Conservation (phyloP, 805 yeast species). For the Clavispora fructus region DNA sequence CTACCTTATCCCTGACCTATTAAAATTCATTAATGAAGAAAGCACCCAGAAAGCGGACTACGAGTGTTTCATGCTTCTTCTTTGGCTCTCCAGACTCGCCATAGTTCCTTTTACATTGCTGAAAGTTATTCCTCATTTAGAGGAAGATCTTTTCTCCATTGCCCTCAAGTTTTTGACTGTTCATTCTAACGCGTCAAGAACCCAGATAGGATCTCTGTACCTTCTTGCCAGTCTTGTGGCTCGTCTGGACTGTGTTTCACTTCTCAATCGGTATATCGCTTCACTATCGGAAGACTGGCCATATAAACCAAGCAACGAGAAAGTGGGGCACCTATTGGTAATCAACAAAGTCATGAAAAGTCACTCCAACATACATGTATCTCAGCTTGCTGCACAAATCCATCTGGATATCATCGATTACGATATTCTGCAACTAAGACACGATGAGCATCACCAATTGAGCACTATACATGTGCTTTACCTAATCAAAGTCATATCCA, state of each 20-base stretch:
- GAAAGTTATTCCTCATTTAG: slow-evolving; percentile 26
- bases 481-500: slow-evolving; percentile 30
- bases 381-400: slow-evolving; percentile 1
- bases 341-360: slow-evolving; percentile 34
- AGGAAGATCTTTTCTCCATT: slow-evolving; percentile 30
- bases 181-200: slow-evolving; percentile 47
- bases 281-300: slow-evolving; percentile 15
- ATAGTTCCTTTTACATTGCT: slow-evolving; percentile 69
- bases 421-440: slow-evolving; percentile 4
- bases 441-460: background rate
- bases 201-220: slow-evolving; percentile 48
- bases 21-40: slow-evolving; percentile 15
- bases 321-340: slow-evolving; percentile 37
- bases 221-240: slow-evolving; percentile 50
- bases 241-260: slow-evolving; percentile 39
- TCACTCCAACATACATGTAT: slow-evolving; percentile 5
- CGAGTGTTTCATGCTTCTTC: slow-evolving; percentile 39
- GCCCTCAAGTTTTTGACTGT: slow-evolving; percentile 26
- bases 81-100: slow-evolving; percentile 69
- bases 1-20: slow-evolving; percentile 33
- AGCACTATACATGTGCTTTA: slow-evolving; percentile 20
- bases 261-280: slow-evolving; percentile 15
- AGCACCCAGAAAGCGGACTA: slow-evolving; percentile 13
- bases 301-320: slow-evolving; percentile 4
- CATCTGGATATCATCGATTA: slow-evolving; percentile 3